Evolutionary conservation across 495 filamentous ascomycete species (phyloP), one percentile per base, ranked within the genome.

Genomic region (Astrothelium subdiscretum): DNA sequence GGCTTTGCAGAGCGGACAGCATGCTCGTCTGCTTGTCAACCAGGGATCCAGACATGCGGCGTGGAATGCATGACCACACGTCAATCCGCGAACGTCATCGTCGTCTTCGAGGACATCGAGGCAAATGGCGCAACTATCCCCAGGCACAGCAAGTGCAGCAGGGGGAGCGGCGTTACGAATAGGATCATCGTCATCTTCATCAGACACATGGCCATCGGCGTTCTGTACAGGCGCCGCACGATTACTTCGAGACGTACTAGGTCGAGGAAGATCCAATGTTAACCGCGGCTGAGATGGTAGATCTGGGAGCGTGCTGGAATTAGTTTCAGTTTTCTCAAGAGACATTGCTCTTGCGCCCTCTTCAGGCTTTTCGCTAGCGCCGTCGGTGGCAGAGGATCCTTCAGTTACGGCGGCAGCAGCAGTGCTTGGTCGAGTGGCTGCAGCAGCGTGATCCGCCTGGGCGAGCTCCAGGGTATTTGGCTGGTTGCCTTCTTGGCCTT

Each of bases 11-110:
- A 97, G 83, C 58, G 95, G 95, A 73, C 95, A 99, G 73, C 94
- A 96, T 13, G 94, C 95, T 63, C 92, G 84, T 65, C 94, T 81
- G 68, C 84, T 89, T 1, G 94, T 98, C 59, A 98, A 77, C 94
- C 94, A 98, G 12, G 95, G 94, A 68, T 99, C 94, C 22, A 99
- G 81, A 73, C 94, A 99, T 26, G 82, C 83, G 54, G 89, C 88
- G 74, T 99, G 94, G 80, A 97, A 99, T 63, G 94, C 92, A 72
- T 97, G 95, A 32, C 91, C 91, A 68, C 94, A 97, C 13, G 90
- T 90, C 43, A 98, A 76, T 29, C 94, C 94, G 61, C 94, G 88
- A 42, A 98, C 87, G 74, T 97, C 92, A 71, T 97, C 94, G 68
- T 97, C 87, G 58, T 95, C 91, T 69, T 98, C 94, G 32, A 98